Evolutionary conservation across 768 basidiomycete genomes (phyloP).

Genomic region (Hydnomerulius pinastri): DNA sequence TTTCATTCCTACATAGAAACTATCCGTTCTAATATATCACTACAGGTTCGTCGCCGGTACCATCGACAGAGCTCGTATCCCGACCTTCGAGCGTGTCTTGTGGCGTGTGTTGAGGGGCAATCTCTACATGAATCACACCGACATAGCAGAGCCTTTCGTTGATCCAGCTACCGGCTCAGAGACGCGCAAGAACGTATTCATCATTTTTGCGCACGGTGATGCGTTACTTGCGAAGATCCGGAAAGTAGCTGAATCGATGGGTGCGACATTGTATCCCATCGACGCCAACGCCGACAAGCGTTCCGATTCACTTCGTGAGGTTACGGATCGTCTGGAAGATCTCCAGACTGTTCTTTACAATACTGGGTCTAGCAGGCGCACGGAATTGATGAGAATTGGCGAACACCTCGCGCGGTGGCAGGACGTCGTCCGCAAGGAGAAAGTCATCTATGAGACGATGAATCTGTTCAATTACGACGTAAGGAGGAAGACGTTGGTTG

Average conservation of each 20-base stretch:
- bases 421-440: constrained; percentile 93
- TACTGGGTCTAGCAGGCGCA: constrained; percentile 79
- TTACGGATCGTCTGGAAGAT: constrained; percentile 87
- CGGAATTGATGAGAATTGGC: constrained; percentile 81
- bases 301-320: constrained; percentile 85
- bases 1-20: not conserved
- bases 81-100: constrained; percentile 94
- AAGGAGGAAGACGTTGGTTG: constrained; percentile 90
- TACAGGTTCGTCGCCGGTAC: constrained; percentile 92
- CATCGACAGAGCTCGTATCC: constrained; percentile 87
- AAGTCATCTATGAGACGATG: constrained; percentile 92
- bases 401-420: constrained; percentile 89
- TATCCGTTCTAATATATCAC: constrained; percentile 2
- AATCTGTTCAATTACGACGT: constrained; percentile 96
- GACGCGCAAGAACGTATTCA: constrained; percentile 97
- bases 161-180: constrained; percentile 82
- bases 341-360: constrained; percentile 87
- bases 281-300: constrained; percentile 94
- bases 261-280: constrained; percentile 94
- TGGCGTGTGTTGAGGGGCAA: constrained; percentile 99
- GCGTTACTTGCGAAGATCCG: constrained; percentile 94
- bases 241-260: constrained; percentile 99
- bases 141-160: constrained; percentile 90
- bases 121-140: constrained; percentile 98
- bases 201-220: constrained; percentile 97